Evolutionary conservation across 805 yeast species (phyloP).

Genomic region (Candida incommunis): DNA sequence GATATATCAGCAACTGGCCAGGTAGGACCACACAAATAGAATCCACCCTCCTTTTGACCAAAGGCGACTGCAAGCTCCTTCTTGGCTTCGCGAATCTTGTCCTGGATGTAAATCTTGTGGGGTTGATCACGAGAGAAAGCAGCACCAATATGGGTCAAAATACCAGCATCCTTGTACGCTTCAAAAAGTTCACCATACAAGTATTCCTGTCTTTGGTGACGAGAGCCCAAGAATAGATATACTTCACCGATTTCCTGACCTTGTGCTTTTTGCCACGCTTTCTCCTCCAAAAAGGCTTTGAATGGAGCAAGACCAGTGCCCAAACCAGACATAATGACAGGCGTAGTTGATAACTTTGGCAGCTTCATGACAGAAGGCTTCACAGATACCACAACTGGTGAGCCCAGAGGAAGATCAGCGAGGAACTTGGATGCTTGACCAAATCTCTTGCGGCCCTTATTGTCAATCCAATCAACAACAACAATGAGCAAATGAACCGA

Average conservation of each 20-base stretch:
- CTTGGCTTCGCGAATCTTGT: slow-evolving; percentile 68
- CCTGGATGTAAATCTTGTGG: slow-evolving; percentile 88
- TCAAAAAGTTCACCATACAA: slow-evolving; percentile 96
- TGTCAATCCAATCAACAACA: slow-evolving; percentile 91
- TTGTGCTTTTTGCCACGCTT: slow-evolving; percentile 81
- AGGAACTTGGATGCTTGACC: slow-evolving; percentile 93
- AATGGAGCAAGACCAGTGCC: slow-evolving; percentile 98
- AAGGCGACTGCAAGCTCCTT: slow-evolving; percentile 66
- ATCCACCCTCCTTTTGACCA: slow-evolving; percentile 66
- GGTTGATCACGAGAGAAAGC: slow-evolving; percentile 98
- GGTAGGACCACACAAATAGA: slow-evolving; percentile 96
- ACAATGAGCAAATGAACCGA: slow-evolving; percentile 85
- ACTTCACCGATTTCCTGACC: slow-evolving; percentile 84
- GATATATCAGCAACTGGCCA: slow-evolving; percentile 99
- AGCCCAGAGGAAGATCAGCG: slow-evolving; percentile 64
- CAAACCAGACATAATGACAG: slow-evolving; percentile 91
- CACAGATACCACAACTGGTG: slow-evolving; percentile 83
- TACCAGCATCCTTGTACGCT: slow-evolving; percentile 83
- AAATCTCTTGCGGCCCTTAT: slow-evolving; percentile 68
- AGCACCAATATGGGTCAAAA: slow-evolving; percentile 89
- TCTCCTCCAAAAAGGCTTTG: slow-evolving; percentile 94
- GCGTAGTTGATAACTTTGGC: slow-evolving; percentile 76
- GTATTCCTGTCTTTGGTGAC: slow-evolving; percentile 91
- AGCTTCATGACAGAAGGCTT: slow-evolving; percentile 96
- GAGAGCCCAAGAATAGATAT: slow-evolving; percentile 79